Evolutionary conservation across 2,329 filamentous ascomycete species (phyloP), one percentile per base, ranked within the genome.

Genomic region (Cyclaneusma minus): DNA sequence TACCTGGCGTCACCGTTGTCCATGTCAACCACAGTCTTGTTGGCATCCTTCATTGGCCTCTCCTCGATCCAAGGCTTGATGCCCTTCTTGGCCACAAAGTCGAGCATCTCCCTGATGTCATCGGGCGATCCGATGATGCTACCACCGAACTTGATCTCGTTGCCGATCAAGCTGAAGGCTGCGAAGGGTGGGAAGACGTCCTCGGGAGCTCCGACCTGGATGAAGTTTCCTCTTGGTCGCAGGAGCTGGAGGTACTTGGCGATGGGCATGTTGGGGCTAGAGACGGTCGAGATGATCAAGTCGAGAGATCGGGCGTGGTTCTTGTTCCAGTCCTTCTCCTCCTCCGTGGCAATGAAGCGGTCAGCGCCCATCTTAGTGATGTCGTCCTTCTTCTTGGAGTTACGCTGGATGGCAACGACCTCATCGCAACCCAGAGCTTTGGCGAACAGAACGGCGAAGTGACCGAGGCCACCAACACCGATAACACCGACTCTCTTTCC

Each of bases 401-500:
- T 65, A 34, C 75, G 67, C 5, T 69, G 73, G 37, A 79, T 65
- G 6, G 67, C 72, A 13, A 73, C 68, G 8, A 74, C 63, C 5
- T 64, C 62, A 24, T 80, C 70, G 14, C 71, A 73, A 7, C 71
- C 73, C 2, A 87, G 53, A 1, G 79, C 79, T 38, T 64, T 70
- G 1, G 78, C 72, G 47, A 68, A 83, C 32, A 81, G 56, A 9
- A 87, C 47, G 1, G 67, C 80, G 35, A 84, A 69, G 45, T 87
- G 78, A 0, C 79, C 78, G 0, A 84, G 51, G 0, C 79, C 78
- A 5, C 79, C 79, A 8, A 85, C 58, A 5, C 79, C 78, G 8
- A 82, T 56, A 28, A 87, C 65, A 0, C 70, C 79, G 0, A 87
- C 74, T 4, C 52, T 60, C 48, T 78, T 80, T 4, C 78, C 79